A percentile compares a stretch with the other conserved stretches of the same genome.
Conservation (phyloP, 768 basidiomycete species). For the Amanita pseudoporphyria region DNA sequence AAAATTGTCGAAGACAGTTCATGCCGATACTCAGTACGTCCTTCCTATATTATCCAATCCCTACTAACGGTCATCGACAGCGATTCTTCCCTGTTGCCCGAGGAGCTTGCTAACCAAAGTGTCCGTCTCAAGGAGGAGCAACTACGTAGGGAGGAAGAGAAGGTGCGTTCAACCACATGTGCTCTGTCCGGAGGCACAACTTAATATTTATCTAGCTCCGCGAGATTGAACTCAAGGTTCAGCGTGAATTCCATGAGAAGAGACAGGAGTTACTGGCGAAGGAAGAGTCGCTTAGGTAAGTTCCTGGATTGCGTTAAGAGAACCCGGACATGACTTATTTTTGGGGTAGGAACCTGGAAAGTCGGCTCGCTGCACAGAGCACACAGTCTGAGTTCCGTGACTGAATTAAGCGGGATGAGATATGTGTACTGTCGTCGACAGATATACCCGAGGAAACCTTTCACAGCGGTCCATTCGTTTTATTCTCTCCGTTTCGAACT, state of each 20-base stretch:
- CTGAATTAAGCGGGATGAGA: slow-evolving; percentile 22
- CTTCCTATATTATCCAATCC: slow-evolving; percentile 10
- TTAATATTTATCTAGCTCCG: slow-evolving; percentile 49
- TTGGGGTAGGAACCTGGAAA: slow-evolving; percentile 68
- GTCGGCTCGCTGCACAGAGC: slow-evolving; percentile 83
- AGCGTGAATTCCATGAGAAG: slow-evolving; percentile 97
- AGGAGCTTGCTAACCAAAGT: slow-evolving; percentile 94
- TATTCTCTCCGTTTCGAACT: background rate
- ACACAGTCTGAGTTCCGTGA: slow-evolving; percentile 74
- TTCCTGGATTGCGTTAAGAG: background rate
- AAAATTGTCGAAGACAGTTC: slow-evolving; percentile 87
- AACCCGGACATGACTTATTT: background rate
- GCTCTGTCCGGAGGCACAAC: background rate
- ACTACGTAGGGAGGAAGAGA: slow-evolving; percentile 93
- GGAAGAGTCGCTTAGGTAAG: slow-evolving; percentile 85
- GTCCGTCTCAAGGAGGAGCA: slow-evolving; percentile 99
- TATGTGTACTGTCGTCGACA: background rate
- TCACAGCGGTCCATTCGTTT: slow-evolving; percentile 9
- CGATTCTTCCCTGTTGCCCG: slow-evolving; percentile 86
- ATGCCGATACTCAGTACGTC: slow-evolving; percentile 62
- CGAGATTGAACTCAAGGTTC: slow-evolving; percentile 96
- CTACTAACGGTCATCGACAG: slow-evolving; percentile 27
- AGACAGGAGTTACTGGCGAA: slow-evolving; percentile 94
- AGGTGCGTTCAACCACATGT: slow-evolving; percentile 34
- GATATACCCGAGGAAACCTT: slow-evolving; percentile 7